Evolutionary conservation across 2,329 filamentous ascomycete species (phyloP).

Genomic region (Tolypocladium tundrense): DNA sequence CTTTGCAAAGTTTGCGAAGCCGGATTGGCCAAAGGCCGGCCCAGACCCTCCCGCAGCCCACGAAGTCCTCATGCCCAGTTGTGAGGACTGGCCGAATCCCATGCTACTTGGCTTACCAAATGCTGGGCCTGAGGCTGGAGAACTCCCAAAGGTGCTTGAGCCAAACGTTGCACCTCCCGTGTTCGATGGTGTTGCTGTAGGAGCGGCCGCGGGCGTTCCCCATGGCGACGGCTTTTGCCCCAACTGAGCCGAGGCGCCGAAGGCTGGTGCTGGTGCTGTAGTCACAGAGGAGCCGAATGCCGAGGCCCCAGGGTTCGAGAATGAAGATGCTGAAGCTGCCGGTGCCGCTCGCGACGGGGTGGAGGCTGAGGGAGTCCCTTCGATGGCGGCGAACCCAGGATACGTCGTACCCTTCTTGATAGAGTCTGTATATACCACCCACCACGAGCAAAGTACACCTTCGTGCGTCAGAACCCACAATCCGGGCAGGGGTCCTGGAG

Average conservation of each 20-base stretch:
- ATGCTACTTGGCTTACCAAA: slow-evolving; percentile 39
- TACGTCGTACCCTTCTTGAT: slow-evolving; percentile 66
- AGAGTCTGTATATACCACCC: slow-evolving; percentile 83
- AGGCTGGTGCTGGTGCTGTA: slow-evolving; percentile 28
- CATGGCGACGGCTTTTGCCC: slow-evolving; percentile 44
- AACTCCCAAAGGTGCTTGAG: slow-evolving; percentile 31
- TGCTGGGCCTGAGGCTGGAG: slow-evolving; percentile 26
- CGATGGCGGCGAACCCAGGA: slow-evolving; percentile 51
- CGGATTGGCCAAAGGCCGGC: slow-evolving; percentile 45
- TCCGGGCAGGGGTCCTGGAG: slow-evolving; percentile 69
- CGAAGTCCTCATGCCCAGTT: slow-evolving; percentile 37
- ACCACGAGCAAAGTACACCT: slow-evolving; percentile 77
- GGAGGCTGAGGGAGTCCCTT: slow-evolving; percentile 20
- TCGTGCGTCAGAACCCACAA: slow-evolving; percentile 83
- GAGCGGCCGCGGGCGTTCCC: slow-evolving; percentile 23
- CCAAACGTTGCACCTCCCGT: slow-evolving; percentile 31
- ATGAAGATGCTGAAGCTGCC: slow-evolving; percentile 20
- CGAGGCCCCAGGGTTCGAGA: slow-evolving; percentile 18
- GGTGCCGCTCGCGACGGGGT: slow-evolving; percentile 18
- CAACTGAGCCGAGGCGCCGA: slow-evolving; percentile 37
- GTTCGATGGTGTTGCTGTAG: slow-evolving; percentile 18
- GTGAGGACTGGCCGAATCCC: slow-evolving; percentile 43
- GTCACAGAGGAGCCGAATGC: slow-evolving; percentile 29
- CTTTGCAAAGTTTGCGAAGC: slow-evolving; percentile 32
- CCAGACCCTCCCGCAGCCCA: slow-evolving; percentile 32